These are phyloP conservation scores for Sisymbrium irio DNA, from an alignment of 345 rosid species.

Conservation along the genomic window DNA sequence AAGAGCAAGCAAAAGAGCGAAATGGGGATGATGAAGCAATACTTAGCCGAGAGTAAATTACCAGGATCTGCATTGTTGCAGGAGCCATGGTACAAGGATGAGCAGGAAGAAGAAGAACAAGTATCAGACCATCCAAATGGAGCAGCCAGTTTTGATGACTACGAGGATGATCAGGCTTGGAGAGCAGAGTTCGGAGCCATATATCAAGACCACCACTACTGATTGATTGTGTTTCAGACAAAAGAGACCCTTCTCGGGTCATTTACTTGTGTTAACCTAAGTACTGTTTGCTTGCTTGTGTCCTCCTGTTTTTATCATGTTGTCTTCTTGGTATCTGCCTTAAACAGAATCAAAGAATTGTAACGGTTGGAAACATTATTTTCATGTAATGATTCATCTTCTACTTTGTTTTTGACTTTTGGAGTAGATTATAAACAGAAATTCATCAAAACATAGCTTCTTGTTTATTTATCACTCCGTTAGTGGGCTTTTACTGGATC, in stretches of 20 bases:
- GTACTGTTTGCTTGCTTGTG: background rate
- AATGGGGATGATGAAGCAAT: constrained; percentile 86
- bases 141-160: constrained; percentile 24
- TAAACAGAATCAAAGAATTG: constrained; percentile 60
- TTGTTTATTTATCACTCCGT: background rate
- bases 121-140: background rate
- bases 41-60: constrained; percentile 81
- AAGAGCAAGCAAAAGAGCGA: constrained; percentile 90
- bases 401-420: background rate
- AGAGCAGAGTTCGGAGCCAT: constrained; percentile 90
- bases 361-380: constrained; percentile 46
- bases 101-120: constrained; percentile 8
- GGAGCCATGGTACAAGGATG: constrained; percentile 36
- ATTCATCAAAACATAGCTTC: background rate
- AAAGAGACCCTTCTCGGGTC: constrained; percentile 29
- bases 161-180: constrained; percentile 85
- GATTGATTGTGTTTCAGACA: background rate
- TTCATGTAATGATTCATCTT: constrained; percentile 5
- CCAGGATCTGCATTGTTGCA: constrained; percentile 74
- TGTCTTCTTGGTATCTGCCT: constrained; percentile 17
- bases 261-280: constrained; percentile 1
- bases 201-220: constrained; percentile 69
- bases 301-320: constrained; percentile 37
- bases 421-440: background rate
- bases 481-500: background rate